These are phyloP conservation scores for Pichia membranifaciens DNA, from an alignment of 805 yeast species.

Conservation along the genomic window DNA sequence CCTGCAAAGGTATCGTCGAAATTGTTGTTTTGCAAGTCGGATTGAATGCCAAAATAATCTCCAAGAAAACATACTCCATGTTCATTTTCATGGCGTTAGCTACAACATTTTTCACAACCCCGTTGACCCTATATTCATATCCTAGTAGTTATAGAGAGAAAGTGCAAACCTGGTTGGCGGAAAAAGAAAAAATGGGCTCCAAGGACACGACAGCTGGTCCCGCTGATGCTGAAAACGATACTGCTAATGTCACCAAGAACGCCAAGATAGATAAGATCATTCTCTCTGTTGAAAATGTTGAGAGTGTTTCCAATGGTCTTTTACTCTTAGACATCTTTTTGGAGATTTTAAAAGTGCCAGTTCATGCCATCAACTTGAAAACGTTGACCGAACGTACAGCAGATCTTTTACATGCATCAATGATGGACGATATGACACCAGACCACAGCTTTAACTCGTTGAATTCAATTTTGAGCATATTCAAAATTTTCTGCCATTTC, in stretches of 20 bases:
- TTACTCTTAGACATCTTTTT: constrained; percentile 26
- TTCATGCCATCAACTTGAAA: constrained; percentile 51
- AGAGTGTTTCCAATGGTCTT: constrained; percentile 27
- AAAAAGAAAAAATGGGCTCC: constrained; percentile 12
- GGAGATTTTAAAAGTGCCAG: constrained; percentile 23
- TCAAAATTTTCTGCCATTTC: constrained; percentile 29
- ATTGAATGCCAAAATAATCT: constrained; percentile 61
- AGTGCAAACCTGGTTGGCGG: constrained; percentile 30
- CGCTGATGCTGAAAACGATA: neutral
- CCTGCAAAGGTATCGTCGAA: constrained; percentile 85
- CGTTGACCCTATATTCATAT: constrained; percentile 55
- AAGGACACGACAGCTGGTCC: constrained; percentile 21
- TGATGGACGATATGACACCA: constrained; percentile 19
- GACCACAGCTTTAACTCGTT: constrained; percentile 26
- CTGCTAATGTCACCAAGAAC: constrained; percentile 3
- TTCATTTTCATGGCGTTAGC: constrained; percentile 78
- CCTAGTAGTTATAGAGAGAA: constrained; percentile 57
- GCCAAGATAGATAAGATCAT: constrained; percentile 21
- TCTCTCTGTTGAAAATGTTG: constrained; percentile 24
- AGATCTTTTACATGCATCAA: constrained; percentile 61
- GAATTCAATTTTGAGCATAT: constrained; percentile 32
- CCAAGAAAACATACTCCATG: constrained; percentile 66
- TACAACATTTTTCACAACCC: constrained; percentile 75
- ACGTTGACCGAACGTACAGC: constrained; percentile 64
- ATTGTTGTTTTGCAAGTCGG: constrained; percentile 75